Percentiles rank a stretch among this genome's conserved stretches.
Conservation (phyloP, 1,139 yeast genomes). For the Lodderomyces orthopsilosis region DNA sequence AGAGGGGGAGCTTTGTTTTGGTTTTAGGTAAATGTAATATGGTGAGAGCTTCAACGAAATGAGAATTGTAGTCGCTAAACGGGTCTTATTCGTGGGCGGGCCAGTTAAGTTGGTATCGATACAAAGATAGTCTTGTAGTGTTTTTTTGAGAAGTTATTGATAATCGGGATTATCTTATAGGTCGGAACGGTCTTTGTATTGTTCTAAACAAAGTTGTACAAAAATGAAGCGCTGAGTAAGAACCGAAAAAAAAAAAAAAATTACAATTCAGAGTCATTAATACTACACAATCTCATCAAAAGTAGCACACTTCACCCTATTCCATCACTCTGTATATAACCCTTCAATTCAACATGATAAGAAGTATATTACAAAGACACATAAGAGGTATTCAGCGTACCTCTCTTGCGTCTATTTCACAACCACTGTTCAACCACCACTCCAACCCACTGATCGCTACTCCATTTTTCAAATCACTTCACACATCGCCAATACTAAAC, state of each 20-base stretch:
- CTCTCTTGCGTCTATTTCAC: not conserved
- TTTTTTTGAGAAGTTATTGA: slow-evolving; percentile 2
- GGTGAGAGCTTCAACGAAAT: not conserved
- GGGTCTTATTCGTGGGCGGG: too few relatives aligned
- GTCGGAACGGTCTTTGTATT: slow-evolving; percentile 1
- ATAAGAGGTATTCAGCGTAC: not conserved
- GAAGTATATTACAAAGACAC: slow-evolving; percentile 1
- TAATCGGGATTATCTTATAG: not conserved
- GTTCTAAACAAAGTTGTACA: not conserved
- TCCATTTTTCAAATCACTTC: slow-evolving; percentile 2
- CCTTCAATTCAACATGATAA: slow-evolving; percentile 2
- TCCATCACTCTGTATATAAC: not conserved
- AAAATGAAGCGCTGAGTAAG: not conserved
- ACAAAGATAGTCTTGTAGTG: too few relatives aligned
- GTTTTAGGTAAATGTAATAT: too few relatives aligned
- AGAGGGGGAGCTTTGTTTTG: not conserved
- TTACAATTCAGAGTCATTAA: slow-evolving; percentile 1
- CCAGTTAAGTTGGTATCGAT: too few relatives aligned
- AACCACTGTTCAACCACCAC: slow-evolving; percentile 1
- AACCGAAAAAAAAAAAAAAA: not conserved
- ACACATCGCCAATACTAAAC: slow-evolving; percentile 17
- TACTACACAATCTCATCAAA: not conserved
- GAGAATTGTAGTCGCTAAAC: too few relatives aligned
- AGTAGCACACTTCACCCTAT: not conserved
- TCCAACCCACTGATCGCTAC: slow-evolving; percentile 18